These are phyloP conservation scores for Penstemon newberryi DNA, from an alignment of 257 asterid genomes.

Conservation along the genomic window DNA sequence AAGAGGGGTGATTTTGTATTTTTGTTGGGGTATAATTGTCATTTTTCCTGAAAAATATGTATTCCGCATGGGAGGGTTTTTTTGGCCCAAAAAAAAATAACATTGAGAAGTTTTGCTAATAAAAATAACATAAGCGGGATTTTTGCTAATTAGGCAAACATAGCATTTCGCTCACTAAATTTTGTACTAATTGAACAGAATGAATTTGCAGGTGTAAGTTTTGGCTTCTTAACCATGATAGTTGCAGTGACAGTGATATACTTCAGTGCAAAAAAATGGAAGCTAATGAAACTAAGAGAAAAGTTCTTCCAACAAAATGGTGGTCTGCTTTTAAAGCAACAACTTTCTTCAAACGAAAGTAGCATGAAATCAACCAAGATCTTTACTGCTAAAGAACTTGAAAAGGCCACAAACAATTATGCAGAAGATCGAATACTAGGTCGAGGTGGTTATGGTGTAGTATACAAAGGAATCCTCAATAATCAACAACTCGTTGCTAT, in stretches of 20 bases:
- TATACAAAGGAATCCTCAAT: slow-evolving; percentile 32
- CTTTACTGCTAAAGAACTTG: slow-evolving; percentile 35
- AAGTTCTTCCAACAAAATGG: slow-evolving; percentile 17
- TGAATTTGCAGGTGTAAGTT: neutral
- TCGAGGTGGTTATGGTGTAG: slow-evolving; percentile 35
- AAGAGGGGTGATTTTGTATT: too few relatives aligned
- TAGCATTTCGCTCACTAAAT: neutral
- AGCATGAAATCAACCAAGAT: slow-evolving; percentile 22
- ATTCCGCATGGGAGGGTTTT: too few relatives aligned
- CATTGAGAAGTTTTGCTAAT: too few relatives aligned
- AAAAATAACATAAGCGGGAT: too few relatives aligned
- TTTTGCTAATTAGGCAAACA: too few relatives aligned
- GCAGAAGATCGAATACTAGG: slow-evolving; percentile 35
- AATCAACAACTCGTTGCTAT: slow-evolving; percentile 37
- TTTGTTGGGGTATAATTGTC: too few relatives aligned
- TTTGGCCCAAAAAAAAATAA: too few relatives aligned
- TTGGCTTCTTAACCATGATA: neutral
- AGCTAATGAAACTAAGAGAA: neutral
- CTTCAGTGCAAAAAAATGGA: neutral
- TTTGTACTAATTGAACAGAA: too few relatives aligned
- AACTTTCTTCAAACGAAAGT: slow-evolving; percentile 3
- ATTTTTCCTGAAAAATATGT: too few relatives aligned
- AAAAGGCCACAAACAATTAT: slow-evolving; percentile 37
- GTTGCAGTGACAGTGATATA: neutral
- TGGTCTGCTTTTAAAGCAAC: slow-evolving; percentile 5